Conservation (phyloP, 768 basidiomycete genomes). For the Zangia roseola region DNA sequence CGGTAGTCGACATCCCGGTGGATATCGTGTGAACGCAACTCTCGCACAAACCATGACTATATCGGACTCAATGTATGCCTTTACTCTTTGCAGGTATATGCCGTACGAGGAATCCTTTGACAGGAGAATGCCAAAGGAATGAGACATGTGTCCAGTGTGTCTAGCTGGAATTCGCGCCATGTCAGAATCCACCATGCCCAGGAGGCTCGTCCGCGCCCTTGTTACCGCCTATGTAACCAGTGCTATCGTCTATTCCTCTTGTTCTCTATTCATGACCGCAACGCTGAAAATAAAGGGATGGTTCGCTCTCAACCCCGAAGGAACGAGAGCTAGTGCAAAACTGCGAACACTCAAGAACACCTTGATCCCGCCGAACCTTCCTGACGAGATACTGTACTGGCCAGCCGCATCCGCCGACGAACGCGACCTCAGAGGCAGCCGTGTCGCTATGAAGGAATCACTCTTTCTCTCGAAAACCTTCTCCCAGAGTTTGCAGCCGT, state of each 20-base stretch:
- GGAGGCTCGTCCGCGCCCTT: conserved; percentile 15
- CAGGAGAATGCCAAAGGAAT: conserved; percentile 18
- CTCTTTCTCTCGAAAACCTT: conserved; percentile 70
- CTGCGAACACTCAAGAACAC: conserved; percentile 1
- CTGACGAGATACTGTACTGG: conserved; percentile 25
- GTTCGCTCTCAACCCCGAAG: not conserved
- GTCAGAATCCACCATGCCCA: conserved; percentile 8
- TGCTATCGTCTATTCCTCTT: conserved; percentile 34
- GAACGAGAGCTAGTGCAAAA: not conserved
- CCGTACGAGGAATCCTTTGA: not conserved
- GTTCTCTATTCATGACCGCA: conserved; percentile 18
- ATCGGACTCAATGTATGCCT: too few species aligned
- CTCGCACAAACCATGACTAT: too few species aligned
- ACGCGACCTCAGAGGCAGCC: not conserved
- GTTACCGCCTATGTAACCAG: conserved; percentile 22
- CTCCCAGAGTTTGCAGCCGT: conserved; percentile 66
- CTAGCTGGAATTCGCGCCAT: not conserved
- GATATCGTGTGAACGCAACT: not conserved
- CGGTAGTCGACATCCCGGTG: conserved; percentile 3
- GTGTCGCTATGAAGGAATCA: conserved; percentile 42
- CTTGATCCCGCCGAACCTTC: conserved; percentile 1
- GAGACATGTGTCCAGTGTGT: too few species aligned
- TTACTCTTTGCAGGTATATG: too few species aligned
- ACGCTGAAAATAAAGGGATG: conserved; percentile 5
- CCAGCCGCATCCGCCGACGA: conserved; percentile 2